Evolutionary conservation across 805 yeast species (phyloP), one percentile per base, ranked within the genome.

Genomic region (Metschnikowia arizonensis): DNA sequence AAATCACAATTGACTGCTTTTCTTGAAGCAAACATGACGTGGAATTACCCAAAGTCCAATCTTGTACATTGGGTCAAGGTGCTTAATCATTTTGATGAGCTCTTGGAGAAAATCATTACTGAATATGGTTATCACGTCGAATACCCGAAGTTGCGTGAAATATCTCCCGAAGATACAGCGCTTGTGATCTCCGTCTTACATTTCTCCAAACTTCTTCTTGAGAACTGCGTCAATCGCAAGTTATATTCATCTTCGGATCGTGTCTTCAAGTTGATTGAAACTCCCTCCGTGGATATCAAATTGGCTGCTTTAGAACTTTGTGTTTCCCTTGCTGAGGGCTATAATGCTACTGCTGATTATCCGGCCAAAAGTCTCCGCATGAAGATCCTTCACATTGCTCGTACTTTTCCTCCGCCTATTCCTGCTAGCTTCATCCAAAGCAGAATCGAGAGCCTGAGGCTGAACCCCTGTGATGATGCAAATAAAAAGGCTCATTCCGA

Each of bases 21-120:
- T 33, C 57, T 81, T 42, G 57, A 58, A 11, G 50, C 49, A 2
- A 68, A 76, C 48, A 54, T 70, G 48, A 59, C 55, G 14, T 82
- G 88, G 88, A 76, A 75, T 25, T 66, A 82, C 19, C 83, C 88
- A 7, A 71, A 80, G 49, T 86, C 85, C 30, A 85, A 87, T 54
- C 63, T 91, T 28, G 76, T 75, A 49, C 82, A 82, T 48, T 90
- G 96, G 93, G 77, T 86, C 24, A 76, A 83, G 0, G 79, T 87
- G 1, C 68, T 91, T 54, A 85, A 88, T 61, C 72, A 83, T 54
- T 79, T 90, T 57, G 97, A 90, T 59, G 74, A 69, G 10, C 73
- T 87, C 5, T 66, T 87, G 43, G 85, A 81, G 42, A 54, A 57
- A 3, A 66, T 76, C 18, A 75, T 85, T 12, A 64, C 64, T 6